Base-by-base conservation (phyloP, 257 asterid genomes). In the Solanum corneliomulleri region DNA sequence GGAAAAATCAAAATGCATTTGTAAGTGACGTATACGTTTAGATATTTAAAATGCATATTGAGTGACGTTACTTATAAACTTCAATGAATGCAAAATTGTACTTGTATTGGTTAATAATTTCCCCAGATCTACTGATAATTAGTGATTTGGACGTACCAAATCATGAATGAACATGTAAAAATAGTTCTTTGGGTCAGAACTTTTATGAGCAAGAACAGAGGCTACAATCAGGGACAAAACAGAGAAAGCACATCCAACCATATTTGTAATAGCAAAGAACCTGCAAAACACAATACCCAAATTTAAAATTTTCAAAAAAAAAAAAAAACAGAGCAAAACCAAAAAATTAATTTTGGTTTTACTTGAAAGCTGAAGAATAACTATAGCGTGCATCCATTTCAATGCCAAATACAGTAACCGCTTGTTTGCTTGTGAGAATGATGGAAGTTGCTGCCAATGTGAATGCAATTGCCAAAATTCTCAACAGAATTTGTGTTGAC, bases 91-190 rank as follows among this genome's bases (percentile, higher is more conserved):
- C 49, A 74, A 74, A 11, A 35, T 33, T 25, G 75, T 27, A 33
- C 76, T 23, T 4, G 3, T 11, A 66, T 75, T 42, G 83, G 14
- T 42, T 14, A 15, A 44, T 39, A 77, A 8, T 7, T n/a, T 41
- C 2, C 9, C 9, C 62, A n/a, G 83, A 76, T 41, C 83, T 42
- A n/a, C n/a, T 69, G 13, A 69, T 69, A 41, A 75, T 80, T 29
- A 56, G 52, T 58, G 23, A 60, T 29, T 2, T 69, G 72, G 12
- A 81, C 71, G 21, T 90, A 95, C 98, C 97, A 96, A 82, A 88
- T 96, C 98, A 87, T 88, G 98, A 56, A 96, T 74, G 87, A 94
- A 94, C 78, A 96, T 16, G 90, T 37, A 88, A 92, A 94, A 94
- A 78, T 91, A 90, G 80, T 89, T 45, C 13, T 64, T 80, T 5